A percentile compares a stretch with the other conserved stretches of the same genome.
Evolutionary conservation across 2,329 filamentous ascomycete genomes (phyloP).

Genomic region (Pseudocercospora fijiensis): DNA sequence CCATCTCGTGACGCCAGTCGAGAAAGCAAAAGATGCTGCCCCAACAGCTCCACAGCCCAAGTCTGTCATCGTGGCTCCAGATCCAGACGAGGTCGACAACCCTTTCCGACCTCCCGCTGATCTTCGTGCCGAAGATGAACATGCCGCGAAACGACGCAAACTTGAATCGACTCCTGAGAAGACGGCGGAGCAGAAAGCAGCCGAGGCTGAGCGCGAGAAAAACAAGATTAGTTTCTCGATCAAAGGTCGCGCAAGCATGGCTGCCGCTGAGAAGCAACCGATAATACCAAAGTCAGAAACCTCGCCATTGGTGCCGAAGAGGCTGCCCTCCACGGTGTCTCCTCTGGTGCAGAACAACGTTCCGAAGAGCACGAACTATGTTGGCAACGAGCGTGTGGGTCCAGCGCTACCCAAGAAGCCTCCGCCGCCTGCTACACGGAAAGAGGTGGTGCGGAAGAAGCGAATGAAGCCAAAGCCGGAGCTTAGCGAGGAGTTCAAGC

Average conservation of each 20-base stretch:
- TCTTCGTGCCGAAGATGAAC: conserved; percentile 63
- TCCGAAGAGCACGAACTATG: conserved; percentile 38
- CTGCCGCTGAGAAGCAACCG: conserved; percentile 39
- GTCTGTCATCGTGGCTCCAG: conserved; percentile 30
- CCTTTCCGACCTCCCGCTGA: conserved; percentile 65
- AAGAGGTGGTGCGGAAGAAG: conserved; percentile 63
- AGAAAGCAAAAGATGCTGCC: conserved; percentile 33
- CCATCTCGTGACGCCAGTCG: conserved; percentile 40
- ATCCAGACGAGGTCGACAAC: conserved; percentile 58
- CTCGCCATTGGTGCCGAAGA: conserved; percentile 50
- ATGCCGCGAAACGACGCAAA: conserved; percentile 38
- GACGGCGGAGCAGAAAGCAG: conserved; percentile 45
- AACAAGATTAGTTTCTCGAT: conserved; percentile 89
- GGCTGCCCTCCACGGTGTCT: conserved; percentile 38
- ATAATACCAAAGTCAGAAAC: conserved; percentile 30
- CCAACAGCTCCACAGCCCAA: conserved; percentile 36
- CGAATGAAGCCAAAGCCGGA: conserved; percentile 69
- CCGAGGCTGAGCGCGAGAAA: conserved; percentile 33
- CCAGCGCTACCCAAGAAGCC: conserved; percentile 24
- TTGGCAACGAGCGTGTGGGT: conserved; percentile 35
- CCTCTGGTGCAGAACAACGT: conserved; percentile 32
- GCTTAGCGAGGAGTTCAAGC: conserved; percentile 68
- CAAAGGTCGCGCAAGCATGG: conserved; percentile 65
- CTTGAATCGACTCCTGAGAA: conserved; percentile 20
- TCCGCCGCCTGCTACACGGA: conserved; percentile 37